Evolutionary conservation across 768 basidiomycete genomes (phyloP), one percentile per base, ranked within the genome.

Genomic region (Exsudoporus frostii): DNA sequence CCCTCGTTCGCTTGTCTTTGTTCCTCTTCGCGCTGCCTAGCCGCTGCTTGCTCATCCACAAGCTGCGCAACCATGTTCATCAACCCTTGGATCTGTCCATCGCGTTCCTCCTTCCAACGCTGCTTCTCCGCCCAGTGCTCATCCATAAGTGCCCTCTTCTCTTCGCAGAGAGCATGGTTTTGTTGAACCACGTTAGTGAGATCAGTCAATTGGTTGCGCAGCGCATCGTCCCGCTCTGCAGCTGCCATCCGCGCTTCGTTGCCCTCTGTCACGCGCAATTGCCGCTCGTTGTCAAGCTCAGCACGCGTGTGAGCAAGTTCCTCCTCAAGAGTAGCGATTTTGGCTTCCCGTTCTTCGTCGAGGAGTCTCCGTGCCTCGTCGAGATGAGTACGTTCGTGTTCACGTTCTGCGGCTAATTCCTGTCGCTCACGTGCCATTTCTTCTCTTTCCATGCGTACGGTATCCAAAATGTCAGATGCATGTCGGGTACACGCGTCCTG

Each of bases 161-260:
- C 71, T 29, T 81, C 79, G 33, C 79, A 77, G 45, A 79, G 75
- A 32, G 83, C 79, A 2, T 80, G 74, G 51, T 89, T 85, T 52
- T 85, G 83, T 51, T 87, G 82, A 14, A 92, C 74, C 48, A 90
- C 65, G 56, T 86, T 85, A 1, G 90, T 85, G 57, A 93, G 80
- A 54, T 92, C 89, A 5, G 66, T 71, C 14, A 93, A 68, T 58
- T 90, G 88, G 36, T 67, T 73, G 32, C 81, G 76, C 39, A 88
- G 66, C 8, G 71, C 76, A 14, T 86, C 83, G 55, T 85, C 81
- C 7, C 83, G 79, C 51, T 88, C 86, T 36, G 73, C 63, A 32
- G 75, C 72, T 44, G 85, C 86, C 63, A 89, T 86, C 30, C 81
- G 74, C 19, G 78, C 75, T 55, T 86, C 86, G 2, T 83, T 74